These are phyloP conservation scores for Yamadazyma ubonensis DNA, from an alignment of 805 yeast species.

Conservation along the genomic window DNA sequence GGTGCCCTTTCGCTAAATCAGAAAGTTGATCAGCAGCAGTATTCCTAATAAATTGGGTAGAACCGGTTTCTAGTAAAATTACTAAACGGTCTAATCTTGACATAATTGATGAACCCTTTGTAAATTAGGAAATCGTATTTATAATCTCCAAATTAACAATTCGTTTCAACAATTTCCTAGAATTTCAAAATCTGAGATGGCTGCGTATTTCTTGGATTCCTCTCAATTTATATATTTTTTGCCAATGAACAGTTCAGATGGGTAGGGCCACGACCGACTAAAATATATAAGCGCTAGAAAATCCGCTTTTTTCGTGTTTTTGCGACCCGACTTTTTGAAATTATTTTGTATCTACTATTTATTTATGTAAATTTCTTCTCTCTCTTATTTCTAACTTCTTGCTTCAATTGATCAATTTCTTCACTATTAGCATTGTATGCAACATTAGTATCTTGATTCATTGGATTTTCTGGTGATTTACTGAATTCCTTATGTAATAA, in stretches of 20 bases:
- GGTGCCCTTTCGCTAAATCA: slow-evolving; percentile 90
- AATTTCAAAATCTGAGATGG: slow-evolving; percentile 11
- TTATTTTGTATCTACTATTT: neutral
- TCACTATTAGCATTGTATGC: slow-evolving; percentile 58
- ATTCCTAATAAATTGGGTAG: slow-evolving; percentile 87
- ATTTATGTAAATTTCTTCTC: slow-evolving; percentile 40
- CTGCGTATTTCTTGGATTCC: slow-evolving; percentile 9
- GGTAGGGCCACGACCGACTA: slow-evolving; percentile 7
- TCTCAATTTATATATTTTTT: slow-evolving; percentile 9
- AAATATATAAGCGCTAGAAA: slow-evolving; percentile 9
- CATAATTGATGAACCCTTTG: too few relatives aligned
- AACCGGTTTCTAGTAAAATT: slow-evolving; percentile 81
- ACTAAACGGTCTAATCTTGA: slow-evolving; percentile 58
- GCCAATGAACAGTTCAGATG: neutral
- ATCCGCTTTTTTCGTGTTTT: neutral
- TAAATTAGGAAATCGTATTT: too few relatives aligned
- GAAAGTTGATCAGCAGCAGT: slow-evolving; percentile 97
- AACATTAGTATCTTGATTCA: slow-evolving; percentile 71
- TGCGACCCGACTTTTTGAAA: too few relatives aligned
- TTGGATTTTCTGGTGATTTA: slow-evolving; percentile 77
- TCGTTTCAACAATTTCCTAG: too few relatives aligned
- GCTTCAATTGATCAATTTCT: slow-evolving; percentile 48
- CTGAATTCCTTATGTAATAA: slow-evolving; percentile 76
- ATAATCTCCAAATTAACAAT: too few relatives aligned
- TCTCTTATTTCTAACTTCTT: slow-evolving; percentile 48